Base-by-base conservation (phyloP, 148 eudicot genomes). In the Heliosperma pusillum region DNA sequence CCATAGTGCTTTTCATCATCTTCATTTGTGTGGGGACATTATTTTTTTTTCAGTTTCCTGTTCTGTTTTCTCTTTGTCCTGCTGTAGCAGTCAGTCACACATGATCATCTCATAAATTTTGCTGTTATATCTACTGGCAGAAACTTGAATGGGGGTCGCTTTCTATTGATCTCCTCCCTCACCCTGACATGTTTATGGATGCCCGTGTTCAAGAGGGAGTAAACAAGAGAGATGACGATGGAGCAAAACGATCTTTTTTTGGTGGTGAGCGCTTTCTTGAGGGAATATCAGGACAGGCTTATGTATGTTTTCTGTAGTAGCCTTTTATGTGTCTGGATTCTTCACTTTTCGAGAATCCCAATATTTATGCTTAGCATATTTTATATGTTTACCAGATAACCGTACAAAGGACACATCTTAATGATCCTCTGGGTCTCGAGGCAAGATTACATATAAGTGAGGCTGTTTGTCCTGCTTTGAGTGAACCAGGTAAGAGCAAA, bases 261-360 rank as follows among this genome's bases (percentile, higher is more conserved):
- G 97, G 98, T 16, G 98, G 98, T 67, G 98, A 95, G 84, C 86
- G 97, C 24, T 95, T 95, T 80, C 83, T 95, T 71, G 98, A 95
- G 82, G 98, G 98, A 80, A 87, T 95, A 74, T 90, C 98, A 21
- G 98, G 98, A 79, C 87, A 95, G 77, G 97, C 98, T 84, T 68
- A 88, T 90, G 97, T 95, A 91, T 82, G 78, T 68, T 61, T 19
- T 76, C 78, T 66, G 72, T 45, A 69, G 22, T 72, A 71, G 29
- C 47, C 66, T 62, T 62, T 62, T 19, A 26, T 75, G 53, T 66
- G 64, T 65, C 72, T 70, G 61, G 44, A 47, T 40, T 27, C 11
- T 71, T 50, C 30, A 22, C 69, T 62, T 20, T 61, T n/a, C 60
- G 56, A 24, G 45, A 77, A 65, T 60, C 60, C 53, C 33, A 26